Conservation (phyloP, 176 grass and related monocot species). For the Tuctoria greenei region DNA sequence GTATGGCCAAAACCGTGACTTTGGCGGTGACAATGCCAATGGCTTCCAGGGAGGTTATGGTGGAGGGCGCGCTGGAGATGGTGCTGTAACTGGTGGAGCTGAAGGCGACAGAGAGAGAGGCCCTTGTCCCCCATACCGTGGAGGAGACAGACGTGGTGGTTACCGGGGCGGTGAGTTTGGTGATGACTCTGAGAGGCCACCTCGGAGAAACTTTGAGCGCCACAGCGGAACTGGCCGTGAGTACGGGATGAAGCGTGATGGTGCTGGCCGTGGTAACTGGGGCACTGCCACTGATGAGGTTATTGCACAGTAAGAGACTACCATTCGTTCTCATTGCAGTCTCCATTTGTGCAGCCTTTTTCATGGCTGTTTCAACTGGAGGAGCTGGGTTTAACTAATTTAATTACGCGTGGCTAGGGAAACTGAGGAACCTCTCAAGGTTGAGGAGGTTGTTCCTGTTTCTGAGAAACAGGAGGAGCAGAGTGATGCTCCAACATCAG, state of each 20-base stretch:
- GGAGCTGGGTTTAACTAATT: background rate
- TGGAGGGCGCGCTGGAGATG: slow-evolving; percentile 30
- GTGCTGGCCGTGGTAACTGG: slow-evolving; percentile 81
- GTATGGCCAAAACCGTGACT: slow-evolving; percentile 52
- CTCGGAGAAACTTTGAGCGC: slow-evolving; percentile 66
- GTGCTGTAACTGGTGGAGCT: slow-evolving; percentile 22
- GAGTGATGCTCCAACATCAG: slow-evolving; percentile 31
- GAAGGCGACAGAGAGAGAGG: slow-evolving; percentile 54
- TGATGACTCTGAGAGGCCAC: slow-evolving; percentile 53
- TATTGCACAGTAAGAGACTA: slow-evolving; percentile 51
- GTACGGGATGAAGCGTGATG: slow-evolving; percentile 72
- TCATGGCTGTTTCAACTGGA: background rate
- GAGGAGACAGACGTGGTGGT: slow-evolving; percentile 58
- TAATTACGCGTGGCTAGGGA: slow-evolving; percentile 43
- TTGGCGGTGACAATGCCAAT: slow-evolving; percentile 45
- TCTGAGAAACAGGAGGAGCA: slow-evolving; percentile 52
- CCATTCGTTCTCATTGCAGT: background rate
- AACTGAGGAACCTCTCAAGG: slow-evolving; percentile 52
- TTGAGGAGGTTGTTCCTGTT: slow-evolving; percentile 46
- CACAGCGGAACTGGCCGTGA: slow-evolving; percentile 76
- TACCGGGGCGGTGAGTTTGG: slow-evolving; percentile 54
- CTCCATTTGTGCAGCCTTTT: background rate
- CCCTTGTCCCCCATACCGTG: slow-evolving; percentile 50
- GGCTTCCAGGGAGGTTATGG: slow-evolving; percentile 55
- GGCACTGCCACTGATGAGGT: slow-evolving; percentile 57